Evolutionary conservation across 305 asterid genomes (phyloP), one percentile per base, ranked within the genome.

Genomic region (Rubia tinctorum): DNA sequence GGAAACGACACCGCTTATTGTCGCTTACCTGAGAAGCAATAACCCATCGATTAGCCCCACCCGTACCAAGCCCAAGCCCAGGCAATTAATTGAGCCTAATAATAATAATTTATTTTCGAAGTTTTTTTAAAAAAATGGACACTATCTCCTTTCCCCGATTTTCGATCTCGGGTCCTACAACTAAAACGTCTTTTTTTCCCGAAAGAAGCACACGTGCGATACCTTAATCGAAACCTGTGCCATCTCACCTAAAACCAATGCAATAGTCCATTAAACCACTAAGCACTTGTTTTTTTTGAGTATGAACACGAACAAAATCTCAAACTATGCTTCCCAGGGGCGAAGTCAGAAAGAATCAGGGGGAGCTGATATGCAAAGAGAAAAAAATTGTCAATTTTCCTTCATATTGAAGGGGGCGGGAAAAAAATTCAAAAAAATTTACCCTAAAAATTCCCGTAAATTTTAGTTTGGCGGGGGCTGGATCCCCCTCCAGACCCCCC

Each of bases 201-300:
- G 8, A 76, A 74, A 74, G 76, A 68, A 59, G 68, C 89, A 85
- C 96, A 84, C 91, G 90, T 82, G 85, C 88, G 72, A 37, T 78
- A 22, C 22, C 73, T 42, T 51, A 8, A 13, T 73, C 25, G 68
- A 62, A 59, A 47, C 40, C 67, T 68, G 84, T 78, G 82, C 83
- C 79, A 71, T 22, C 70, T 59, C 76, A 7, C 69, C n/a, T 5
- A 53, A 60, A 20, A 43, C 3, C 39, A 49, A 20, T 22, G 22
- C 23, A 49, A 20, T 22, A 30, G 20, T 65, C 59, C 68, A 66
- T 74, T 62, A 67, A 74, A 53, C 77, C n/a, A 40, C 66, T 66
- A 14, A 34, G 44, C n/a, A 49, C 56, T 49, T 49, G 56, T 17
- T 8, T 13, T 0, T 13, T 25, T 59, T 30, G 34, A 30, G 3